These are phyloP conservation scores for Hemileccinum rubropunctum DNA, from an alignment of 768 basidiomycete species.

Conservation along the genomic window DNA sequence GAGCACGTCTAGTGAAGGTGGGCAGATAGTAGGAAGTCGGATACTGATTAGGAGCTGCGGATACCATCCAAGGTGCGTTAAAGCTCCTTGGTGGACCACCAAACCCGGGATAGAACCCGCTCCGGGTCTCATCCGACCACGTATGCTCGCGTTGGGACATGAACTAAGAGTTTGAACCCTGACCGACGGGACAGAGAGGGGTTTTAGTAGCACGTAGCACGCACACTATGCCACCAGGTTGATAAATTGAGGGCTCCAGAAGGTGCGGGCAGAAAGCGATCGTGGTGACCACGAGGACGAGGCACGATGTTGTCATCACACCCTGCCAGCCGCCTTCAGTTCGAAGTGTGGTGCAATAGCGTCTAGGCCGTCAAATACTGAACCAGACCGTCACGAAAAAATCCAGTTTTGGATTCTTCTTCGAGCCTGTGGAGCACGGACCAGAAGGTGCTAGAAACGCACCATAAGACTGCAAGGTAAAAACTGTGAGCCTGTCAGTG, in stretches of 20 bases:
- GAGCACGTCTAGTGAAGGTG: not conserved
- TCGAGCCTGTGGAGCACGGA: no score
- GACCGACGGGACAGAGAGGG: not conserved
- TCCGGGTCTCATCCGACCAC: not conserved
- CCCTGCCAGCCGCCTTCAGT: not conserved
- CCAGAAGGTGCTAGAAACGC: no score
- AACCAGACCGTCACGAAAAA: not conserved
- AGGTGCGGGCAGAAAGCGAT: not conserved
- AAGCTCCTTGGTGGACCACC: not conserved
- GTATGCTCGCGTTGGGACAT: not conserved
- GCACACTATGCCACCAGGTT: not conserved
- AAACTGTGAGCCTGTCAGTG: no score
- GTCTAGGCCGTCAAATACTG: not conserved
- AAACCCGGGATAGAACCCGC: not conserved
- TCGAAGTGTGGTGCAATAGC: not conserved
- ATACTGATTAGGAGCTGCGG: not conserved
- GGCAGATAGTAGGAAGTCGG: not conserved
- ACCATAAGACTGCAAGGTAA: no score
- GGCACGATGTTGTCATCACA: not conserved
- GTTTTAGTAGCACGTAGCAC: not conserved
- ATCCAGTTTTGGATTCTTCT: no score
- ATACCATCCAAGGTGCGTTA: not conserved
- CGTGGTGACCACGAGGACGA: constrained; percentile 7
- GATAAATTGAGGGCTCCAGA: not conserved
- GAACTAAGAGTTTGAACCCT: not conserved